Conservation (phyloP, 257 asterid genomes). For the Nicotiana knightiana region DNA sequence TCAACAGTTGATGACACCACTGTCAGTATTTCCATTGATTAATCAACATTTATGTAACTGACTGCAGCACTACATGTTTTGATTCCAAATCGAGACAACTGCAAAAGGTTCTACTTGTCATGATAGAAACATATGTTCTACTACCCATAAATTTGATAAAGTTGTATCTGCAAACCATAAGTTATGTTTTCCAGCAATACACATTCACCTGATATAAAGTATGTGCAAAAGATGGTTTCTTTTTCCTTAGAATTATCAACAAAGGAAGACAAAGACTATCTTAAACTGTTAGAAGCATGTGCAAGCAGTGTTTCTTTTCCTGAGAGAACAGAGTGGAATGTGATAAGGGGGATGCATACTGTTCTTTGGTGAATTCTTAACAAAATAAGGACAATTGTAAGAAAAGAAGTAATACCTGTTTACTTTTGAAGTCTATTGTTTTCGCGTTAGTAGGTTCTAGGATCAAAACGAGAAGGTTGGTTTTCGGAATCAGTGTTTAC, state of each 20-base stretch:
- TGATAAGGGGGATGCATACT: not conserved
- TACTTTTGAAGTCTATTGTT: not conserved
- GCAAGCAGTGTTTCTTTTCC: not conserved
- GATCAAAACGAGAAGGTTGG: not conserved
- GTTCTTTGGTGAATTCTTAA: not conserved
- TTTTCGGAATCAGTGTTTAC: not conserved
- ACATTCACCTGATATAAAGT: not conserved
- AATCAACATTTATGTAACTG: not conserved
- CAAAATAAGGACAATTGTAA: not conserved
- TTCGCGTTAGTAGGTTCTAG: not conserved
- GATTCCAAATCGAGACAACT: not conserved
- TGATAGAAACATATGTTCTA: not conserved
- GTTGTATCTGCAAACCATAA: not conserved
- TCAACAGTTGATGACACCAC: not conserved
- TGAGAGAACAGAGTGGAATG: not conserved
- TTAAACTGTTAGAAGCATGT: not conserved
- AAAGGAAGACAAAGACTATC: not conserved
- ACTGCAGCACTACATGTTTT: not conserved
- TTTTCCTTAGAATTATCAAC: not conserved
- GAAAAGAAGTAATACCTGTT: not conserved
- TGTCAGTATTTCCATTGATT: not conserved
- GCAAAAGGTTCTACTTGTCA: not conserved
- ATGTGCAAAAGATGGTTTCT: not conserved
- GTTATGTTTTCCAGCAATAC: not conserved
- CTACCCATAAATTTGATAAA: not conserved